Percentiles rank a stretch among this genome's conserved stretches.
Evolutionary conservation across 108 stramenopile genomes (phyloP).

Genomic region (Fistulifera pelliculosa): DNA sequence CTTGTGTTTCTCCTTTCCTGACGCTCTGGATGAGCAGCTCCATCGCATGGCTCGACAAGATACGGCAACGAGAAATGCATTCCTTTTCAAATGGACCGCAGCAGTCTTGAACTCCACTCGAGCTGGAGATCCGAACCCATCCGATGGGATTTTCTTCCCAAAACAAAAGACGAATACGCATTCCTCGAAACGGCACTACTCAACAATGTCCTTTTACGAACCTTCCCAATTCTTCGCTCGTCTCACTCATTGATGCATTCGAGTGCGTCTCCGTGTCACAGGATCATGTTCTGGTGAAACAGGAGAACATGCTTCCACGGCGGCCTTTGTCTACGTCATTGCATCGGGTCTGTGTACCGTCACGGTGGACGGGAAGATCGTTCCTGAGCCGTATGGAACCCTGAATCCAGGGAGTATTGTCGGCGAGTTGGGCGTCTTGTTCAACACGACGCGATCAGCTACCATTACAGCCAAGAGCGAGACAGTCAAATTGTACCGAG

Average conservation of each 20-base stretch:
- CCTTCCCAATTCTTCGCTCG: conserved; percentile 4
- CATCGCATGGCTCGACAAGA: no score
- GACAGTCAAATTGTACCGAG: conserved; percentile 9
- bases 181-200: conserved; percentile 13
- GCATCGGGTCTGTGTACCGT: conserved; percentile 18
- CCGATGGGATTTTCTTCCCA: not conserved
- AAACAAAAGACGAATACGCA: conserved; percentile 7
- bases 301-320: conserved; percentile 15
- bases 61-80: no score
- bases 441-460: conserved; percentile 14
- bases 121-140: no score
- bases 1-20: no score
- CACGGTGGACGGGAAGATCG: conserved; percentile 15
- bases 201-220: conserved; percentile 16
- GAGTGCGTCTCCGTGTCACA: conserved; percentile 5
- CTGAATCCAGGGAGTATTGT: conserved; percentile 11
- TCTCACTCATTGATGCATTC: conserved; percentile 12
- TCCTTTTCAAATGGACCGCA: no score
- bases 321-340: conserved; percentile 21
- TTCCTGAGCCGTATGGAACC: conserved; percentile 27
- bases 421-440: conserved; percentile 21
- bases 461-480: conserved; percentile 10
- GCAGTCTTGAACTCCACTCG: no score
- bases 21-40: no score
- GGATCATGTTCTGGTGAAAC: conserved; percentile 10